Evolutionary conservation across 192 early-diverging fungal genomes (phyloP), one percentile per base, ranked within the genome.

Genomic region (Allomyces macrogynus): DNA sequence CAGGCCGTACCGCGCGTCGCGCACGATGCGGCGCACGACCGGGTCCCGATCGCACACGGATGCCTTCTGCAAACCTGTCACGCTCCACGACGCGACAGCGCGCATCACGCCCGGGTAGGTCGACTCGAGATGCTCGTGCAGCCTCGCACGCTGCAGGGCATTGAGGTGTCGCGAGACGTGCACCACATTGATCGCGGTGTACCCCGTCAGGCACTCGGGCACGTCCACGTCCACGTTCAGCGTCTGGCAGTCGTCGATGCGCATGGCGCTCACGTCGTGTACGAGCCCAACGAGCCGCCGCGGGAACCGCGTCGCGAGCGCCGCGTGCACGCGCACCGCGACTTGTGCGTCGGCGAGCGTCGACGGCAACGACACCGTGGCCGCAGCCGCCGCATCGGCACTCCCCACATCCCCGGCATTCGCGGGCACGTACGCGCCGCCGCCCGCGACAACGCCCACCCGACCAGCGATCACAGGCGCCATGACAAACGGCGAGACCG

Each of bases 401-500:
- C 32, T 40, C 4, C 32, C 32, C 32, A 40, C 32, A 40, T 40
- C 32, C 3, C 32, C 32, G 32, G 32, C 32, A 8, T 40, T 40
- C 32, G 32, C 32, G 32, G 32, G 32, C 32, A 40, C 32, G 32
- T 7, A 40, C 4, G 32, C 32, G 32, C 32, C 32, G 32, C 32
- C 32, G 0, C 32, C 32, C 3, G 32, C 32, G 32, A 40, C 32
- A 8, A 57, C 49, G 0, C 49, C 49, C 9, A 57, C 20, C 2
- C 49, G 49, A 3, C 16, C 49, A 5, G 16, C 49, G 20, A 57
- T 14, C 16, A n/a, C 20, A 3, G 49, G 49, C 49, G 49, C 49
- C 12, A 57, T n/a, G 16, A 61, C 73, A 65, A 84, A 79, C 3
- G 91, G 91, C 1, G 84, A 76, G 9, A 80, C 72, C n/a, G 90